phyloP scores from a whole-genome alignment of 2,329 filamentous ascomycete genomes.

The Ascochyta viciae-villosae region DNA sequence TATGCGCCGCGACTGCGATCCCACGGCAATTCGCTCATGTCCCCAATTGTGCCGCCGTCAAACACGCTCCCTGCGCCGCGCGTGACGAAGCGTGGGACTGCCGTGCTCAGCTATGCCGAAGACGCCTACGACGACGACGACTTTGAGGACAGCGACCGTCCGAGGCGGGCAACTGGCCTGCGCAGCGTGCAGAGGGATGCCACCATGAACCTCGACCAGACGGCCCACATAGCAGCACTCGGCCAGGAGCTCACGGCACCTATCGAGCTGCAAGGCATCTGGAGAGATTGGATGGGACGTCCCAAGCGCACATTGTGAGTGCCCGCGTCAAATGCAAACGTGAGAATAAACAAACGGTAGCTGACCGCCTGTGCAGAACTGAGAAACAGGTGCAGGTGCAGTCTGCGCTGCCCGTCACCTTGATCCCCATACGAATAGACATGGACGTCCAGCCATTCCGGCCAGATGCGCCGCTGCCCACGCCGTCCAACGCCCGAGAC shows the following conservation, averaged over 20 bases:
- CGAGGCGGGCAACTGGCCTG: constrained; percentile 75
- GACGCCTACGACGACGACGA: constrained; percentile 90
- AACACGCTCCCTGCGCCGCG: constrained; percentile 73
- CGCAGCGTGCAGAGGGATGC: constrained; percentile 76
- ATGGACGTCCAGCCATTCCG: constrained; percentile 84
- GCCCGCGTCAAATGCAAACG: constrained; percentile 20
- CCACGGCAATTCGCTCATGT: constrained; percentile 90
- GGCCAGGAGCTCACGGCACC: constrained; percentile 82
- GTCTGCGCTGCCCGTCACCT: constrained; percentile 81
- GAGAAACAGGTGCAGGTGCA: constrained; percentile 69
- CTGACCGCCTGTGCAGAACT: constrained; percentile 51
- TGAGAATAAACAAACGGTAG: neutral
- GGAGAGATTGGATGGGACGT: constrained; percentile 95
- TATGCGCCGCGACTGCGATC: constrained; percentile 89
- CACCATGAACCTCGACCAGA: constrained; percentile 63
- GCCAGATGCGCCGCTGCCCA: constrained; percentile 69
- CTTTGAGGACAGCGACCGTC: constrained; percentile 76
- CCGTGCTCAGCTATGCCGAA: constrained; percentile 96
- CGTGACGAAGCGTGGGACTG: constrained; percentile 96
- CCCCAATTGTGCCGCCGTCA: constrained; percentile 78
- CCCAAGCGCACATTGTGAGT: constrained; percentile 57
- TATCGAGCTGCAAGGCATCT: constrained; percentile 86
- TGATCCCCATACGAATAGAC: constrained; percentile 96
- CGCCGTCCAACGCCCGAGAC: constrained; percentile 65
- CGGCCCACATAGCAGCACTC: constrained; percentile 74